phyloP scores from a whole-genome alignment of 2,329 filamentous ascomycete genomes.

The Calonectria pteridis region DNA sequence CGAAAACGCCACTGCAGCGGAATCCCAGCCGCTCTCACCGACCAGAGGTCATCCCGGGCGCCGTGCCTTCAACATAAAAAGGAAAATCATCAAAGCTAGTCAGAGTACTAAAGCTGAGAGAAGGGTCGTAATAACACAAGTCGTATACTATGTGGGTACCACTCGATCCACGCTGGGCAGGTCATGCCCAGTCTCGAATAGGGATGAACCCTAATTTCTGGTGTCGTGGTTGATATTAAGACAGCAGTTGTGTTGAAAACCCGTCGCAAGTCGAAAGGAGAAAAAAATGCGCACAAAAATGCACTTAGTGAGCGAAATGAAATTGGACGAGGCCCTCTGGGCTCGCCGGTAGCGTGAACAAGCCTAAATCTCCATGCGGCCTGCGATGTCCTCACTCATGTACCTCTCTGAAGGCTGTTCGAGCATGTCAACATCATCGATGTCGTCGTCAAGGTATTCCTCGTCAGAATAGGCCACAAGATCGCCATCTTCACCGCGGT shows the following conservation, averaged over 20 bases:
- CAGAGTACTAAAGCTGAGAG: constrained; percentile 26
- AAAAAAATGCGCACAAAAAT: constrained; percentile 16
- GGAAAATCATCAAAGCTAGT: constrained; percentile 28
- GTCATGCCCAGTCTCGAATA: background rate
- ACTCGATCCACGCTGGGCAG: background rate
- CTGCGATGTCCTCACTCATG: constrained; percentile 73
- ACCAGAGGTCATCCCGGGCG: constrained; percentile 49
- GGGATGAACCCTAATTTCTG: background rate
- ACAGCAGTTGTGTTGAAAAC: constrained; percentile 37
- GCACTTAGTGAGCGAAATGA: constrained; percentile 14
- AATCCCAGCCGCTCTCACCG: constrained; percentile 55
- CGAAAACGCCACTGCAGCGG: constrained; percentile 43
- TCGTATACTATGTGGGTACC: constrained; percentile 26
- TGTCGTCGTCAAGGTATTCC: constrained; percentile 61
- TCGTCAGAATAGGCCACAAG: constrained; percentile 66
- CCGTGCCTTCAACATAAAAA: constrained; percentile 42
- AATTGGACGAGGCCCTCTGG: background rate
- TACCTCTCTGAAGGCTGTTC: constrained; percentile 62
- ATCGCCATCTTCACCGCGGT: constrained; percentile 70
- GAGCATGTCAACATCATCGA: constrained; percentile 56
- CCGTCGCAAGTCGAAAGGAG: background rate
- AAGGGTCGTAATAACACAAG: constrained; percentile 22
- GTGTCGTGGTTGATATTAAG: constrained; percentile 25
- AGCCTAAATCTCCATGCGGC: constrained; percentile 71
- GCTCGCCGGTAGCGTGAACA: background rate